These are phyloP conservation scores for Pelargonium australe DNA, from an alignment of 441 rosid species.

Conservation along the genomic window DNA sequence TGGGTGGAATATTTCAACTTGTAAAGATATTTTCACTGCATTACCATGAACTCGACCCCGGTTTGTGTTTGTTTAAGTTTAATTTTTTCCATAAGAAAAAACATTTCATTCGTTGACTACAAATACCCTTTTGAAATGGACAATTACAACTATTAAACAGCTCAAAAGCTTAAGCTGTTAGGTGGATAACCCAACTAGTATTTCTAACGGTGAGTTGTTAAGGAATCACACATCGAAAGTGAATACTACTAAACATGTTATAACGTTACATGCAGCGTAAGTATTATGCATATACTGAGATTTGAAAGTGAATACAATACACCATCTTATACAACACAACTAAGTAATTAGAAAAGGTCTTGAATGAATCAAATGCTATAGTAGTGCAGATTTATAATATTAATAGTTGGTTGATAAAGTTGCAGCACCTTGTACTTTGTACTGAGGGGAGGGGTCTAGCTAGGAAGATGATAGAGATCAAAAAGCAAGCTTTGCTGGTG, in stretches of 20 bases:
- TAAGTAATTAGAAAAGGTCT: not conserved
- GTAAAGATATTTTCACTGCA: not conserved
- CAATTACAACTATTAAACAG: not conserved
- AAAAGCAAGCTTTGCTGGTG: not conserved
- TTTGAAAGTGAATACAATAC: no score
- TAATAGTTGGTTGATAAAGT: not conserved
- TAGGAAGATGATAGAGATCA: not conserved
- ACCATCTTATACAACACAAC: not conserved
- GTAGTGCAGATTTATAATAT: not conserved
- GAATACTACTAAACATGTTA: no score
- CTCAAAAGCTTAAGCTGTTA: no score
- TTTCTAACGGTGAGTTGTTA: no score
- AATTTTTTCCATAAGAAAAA: not conserved
- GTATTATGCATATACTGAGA: no score
- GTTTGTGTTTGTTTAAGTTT: not conserved
- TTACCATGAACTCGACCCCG: not conserved
- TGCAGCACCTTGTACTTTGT: conserved; percentile 13
- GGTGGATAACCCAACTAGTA: no score
- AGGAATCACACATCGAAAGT: no score
- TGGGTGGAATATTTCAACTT: conserved; percentile 11
- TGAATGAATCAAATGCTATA: not conserved
- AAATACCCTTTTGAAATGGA: not conserved
- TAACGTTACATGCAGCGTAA: no score
- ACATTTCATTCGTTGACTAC: no score
- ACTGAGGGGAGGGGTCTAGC: not conserved